Evolutionary conservation across 129 eudicot genomes (phyloP).

Genomic region (Apium graveolens): DNA sequence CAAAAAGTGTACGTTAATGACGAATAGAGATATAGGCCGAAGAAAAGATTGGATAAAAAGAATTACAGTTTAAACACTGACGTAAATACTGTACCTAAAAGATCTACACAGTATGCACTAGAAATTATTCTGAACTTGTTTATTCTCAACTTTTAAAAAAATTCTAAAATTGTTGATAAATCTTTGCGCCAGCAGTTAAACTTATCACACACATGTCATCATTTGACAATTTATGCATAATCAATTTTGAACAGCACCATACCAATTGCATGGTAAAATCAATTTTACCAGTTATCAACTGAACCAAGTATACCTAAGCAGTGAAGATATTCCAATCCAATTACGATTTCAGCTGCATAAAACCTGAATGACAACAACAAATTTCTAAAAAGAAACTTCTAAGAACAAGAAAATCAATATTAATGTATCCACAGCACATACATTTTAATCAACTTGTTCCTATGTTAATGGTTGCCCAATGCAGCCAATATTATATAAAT

Average conservation of each 20-base stretch:
- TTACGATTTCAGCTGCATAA: slow-evolving; percentile 91
- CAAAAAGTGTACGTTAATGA: neutral
- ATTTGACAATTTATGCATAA: neutral
- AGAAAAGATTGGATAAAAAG: neutral
- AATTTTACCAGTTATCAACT: neutral
- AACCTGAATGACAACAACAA: slow-evolving; percentile 46
- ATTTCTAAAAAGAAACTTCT: neutral
- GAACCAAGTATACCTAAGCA: slow-evolving; percentile 63
- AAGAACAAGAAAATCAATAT: neutral
- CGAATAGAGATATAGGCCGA: neutral
- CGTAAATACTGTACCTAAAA: neutral
- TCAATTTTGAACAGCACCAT: neutral
- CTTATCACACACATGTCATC: neutral
- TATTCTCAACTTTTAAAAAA: neutral
- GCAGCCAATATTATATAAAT: neutral
- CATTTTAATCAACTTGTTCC: neutral
- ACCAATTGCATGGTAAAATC: neutral
- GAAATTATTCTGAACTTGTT: neutral
- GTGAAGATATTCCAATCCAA: slow-evolving; percentile 95
- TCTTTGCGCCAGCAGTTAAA: neutral
- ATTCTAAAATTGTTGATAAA: neutral
- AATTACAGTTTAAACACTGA: neutral
- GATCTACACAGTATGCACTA: neutral
- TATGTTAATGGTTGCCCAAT: neutral
- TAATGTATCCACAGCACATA: neutral